Conservation (phyloP, 257 asterid species). For the Prunella vulgaris region DNA sequence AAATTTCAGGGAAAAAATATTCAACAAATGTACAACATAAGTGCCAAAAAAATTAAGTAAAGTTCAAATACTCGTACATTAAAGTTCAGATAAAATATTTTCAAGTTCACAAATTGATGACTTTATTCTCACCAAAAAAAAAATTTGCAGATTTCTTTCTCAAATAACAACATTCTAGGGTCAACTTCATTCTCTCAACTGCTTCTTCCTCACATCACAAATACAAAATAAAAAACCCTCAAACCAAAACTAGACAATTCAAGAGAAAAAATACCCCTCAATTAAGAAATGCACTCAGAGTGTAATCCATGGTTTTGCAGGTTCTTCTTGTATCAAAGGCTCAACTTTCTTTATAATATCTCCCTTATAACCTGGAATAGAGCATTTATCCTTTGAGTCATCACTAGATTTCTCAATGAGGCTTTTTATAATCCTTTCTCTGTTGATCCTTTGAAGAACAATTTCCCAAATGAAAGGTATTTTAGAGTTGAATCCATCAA, state of each 20-base stretch:
- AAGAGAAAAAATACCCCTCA: no score
- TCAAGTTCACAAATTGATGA: no score
- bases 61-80: no score
- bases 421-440: slow-evolving; percentile 6
- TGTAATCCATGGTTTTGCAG: slow-evolving; percentile 89
- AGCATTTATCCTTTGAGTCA: slow-evolving; percentile 39
- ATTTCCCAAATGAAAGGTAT: slow-evolving; percentile 42
- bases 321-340: slow-evolving; percentile 77
- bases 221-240: not conserved
- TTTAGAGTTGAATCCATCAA: slow-evolving; percentile 34
- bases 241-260: no score
- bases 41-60: no score
- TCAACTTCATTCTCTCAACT: not conserved
- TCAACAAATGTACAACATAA: no score
- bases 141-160: no score
- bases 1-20: no score
- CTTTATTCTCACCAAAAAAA: no score
- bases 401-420: slow-evolving; percentile 19
- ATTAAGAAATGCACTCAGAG: no score
- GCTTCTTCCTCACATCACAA: not conserved
- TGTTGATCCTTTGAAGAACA: slow-evolving; percentile 45
- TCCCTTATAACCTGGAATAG: slow-evolving; percentile 58
- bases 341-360: slow-evolving; percentile 62
- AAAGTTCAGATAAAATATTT: no score
- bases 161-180: not conserved